Conservation (phyloP, 1,284 basidiomycete genomes). For the Flammula alnicola region DNA sequence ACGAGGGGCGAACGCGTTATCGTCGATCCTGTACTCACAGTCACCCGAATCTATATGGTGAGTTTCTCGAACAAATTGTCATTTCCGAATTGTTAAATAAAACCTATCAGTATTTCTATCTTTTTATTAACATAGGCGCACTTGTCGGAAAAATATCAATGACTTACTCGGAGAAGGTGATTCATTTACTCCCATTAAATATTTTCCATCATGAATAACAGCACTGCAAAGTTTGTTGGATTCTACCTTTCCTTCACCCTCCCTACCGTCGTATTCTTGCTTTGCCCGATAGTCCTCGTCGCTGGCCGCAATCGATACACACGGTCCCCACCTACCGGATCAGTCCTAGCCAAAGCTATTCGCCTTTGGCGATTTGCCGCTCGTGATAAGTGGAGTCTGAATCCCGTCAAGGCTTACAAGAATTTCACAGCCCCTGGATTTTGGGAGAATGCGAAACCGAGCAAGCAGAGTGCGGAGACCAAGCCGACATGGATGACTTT, state of each 20-base stretch:
- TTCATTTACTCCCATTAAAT: neutral
- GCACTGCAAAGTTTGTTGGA: slow-evolving; percentile 54
- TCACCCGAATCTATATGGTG: slow-evolving; percentile 73
- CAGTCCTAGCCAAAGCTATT: slow-evolving; percentile 52
- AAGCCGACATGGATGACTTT: slow-evolving; percentile 45
- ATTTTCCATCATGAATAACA: neutral
- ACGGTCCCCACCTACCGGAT: slow-evolving; percentile 58
- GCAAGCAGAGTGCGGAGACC: slow-evolving; percentile 32
- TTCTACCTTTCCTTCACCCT: slow-evolving; percentile 64
- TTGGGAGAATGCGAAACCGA: slow-evolving; percentile 67
- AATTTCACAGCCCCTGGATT: slow-evolving; percentile 42
- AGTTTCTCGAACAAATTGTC: slow-evolving; percentile 11
- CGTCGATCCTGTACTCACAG: slow-evolving; percentile 77
- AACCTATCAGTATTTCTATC: slow-evolving; percentile 66
- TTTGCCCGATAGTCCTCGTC: slow-evolving; percentile 52
- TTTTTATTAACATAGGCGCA: slow-evolving; percentile 80
- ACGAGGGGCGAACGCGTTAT: slow-evolving; percentile 78
- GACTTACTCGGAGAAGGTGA: slow-evolving; percentile 72
- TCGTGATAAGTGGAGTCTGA: slow-evolving; percentile 39
- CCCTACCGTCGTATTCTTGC: slow-evolving; percentile 46
- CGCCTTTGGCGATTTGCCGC: slow-evolving; percentile 41
- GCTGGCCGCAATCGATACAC: slow-evolving; percentile 55
- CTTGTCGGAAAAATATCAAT: slow-evolving; percentile 70
- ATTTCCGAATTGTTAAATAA: neutral
- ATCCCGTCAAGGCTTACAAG: slow-evolving; percentile 37